Base-by-base conservation (phyloP, 495 filamentous ascomycete genomes). In the Niebla homalea region DNA sequence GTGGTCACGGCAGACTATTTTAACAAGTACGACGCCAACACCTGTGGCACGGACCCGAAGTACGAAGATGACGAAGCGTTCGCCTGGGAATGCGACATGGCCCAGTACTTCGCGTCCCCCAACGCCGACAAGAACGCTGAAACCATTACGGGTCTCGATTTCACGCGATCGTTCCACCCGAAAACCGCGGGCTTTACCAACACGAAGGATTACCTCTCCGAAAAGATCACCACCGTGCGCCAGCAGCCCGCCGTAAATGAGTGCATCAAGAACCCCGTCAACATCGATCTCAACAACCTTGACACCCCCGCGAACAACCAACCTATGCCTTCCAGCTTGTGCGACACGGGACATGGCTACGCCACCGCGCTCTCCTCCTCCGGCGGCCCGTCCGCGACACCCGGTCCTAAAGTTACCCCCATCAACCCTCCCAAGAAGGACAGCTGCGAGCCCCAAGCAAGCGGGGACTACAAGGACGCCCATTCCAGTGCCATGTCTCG, bases 41-140 rank as follows among this genome's bases (percentile, higher is more conserved):
- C 42, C n/a, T 45, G 42, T 22, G 22, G 22, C 18, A 16, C 19
- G 5, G 42, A 45, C 25, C 42, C 42, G n/a, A 45, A 14, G 19
- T 45, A 4, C 42, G 22, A 16, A n/a, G 5, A 45, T 22, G 42
- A 45, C 42, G 16, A 19, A 25, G 42, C 42, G 16, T 45, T 45
- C 15, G 18, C 16, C 16, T 45, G 42, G 42, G 42, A 21, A n/a
- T 45, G 42, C 42, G 42, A 45, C 42, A 45, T 45, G 42, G 42
- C 42, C 18, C 16, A 22, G 16, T 20, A 20, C 42, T 45, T 20
- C 22, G 42, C 42, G 16, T n/a, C 19, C 25, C 42, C 42, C n/a
- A 25, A 15, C 22, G 25, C 16, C 42, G 22, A 45, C 4, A n/a
- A 45, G n/a, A 45, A 22, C 42, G 42, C 22, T n/a, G 25, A 16